Evolutionary conservation across 768 basidiomycete genomes (phyloP).

Genomic region (Phaffia tasmanica): DNA sequence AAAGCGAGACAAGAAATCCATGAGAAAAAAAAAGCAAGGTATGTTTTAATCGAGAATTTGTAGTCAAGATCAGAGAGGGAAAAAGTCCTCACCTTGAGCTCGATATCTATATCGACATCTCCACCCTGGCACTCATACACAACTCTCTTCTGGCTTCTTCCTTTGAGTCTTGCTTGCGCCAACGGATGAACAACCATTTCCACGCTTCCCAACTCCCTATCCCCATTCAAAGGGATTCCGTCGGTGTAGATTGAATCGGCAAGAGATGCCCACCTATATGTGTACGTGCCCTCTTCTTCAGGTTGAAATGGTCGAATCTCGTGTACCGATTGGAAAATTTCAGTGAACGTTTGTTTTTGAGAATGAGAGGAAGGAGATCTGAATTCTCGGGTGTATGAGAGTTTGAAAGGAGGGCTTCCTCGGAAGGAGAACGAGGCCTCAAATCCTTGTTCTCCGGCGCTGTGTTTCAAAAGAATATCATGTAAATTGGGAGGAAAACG

Average conservation of each 20-base stretch:
- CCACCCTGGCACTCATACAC: slow-evolving; percentile 3
- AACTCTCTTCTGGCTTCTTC: slow-evolving; percentile 16
- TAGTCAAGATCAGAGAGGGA: not conserved
- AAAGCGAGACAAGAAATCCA: not conserved
- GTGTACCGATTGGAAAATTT: slow-evolving; percentile 52
- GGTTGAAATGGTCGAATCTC: slow-evolving; percentile 77
- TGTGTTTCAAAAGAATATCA: slow-evolving; percentile 16
- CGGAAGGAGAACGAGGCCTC: slow-evolving; percentile 73
- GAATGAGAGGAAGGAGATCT: slow-evolving; percentile 34
- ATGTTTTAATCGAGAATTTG: not conserved
- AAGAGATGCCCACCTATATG: slow-evolving; percentile 64
- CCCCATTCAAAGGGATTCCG: slow-evolving; percentile 51
- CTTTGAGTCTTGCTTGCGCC: slow-evolving; percentile 60
- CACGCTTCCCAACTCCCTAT: not conserved
- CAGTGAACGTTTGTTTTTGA: slow-evolving; percentile 28
- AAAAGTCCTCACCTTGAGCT: slow-evolving; percentile 51
- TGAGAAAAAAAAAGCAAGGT: not conserved
- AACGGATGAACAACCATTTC: slow-evolving; percentile 74
- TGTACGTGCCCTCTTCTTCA: slow-evolving; percentile 77
- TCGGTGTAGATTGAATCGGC: slow-evolving; percentile 70
- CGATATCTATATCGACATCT: slow-evolving; percentile 62
- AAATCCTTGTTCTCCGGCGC: slow-evolving; percentile 66
- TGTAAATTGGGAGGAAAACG: too few species aligned
- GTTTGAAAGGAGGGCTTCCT: slow-evolving; percentile 78
- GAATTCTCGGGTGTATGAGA: slow-evolving; percentile 51